These are phyloP conservation scores for Candida golubevii DNA, from an alignment of 805 yeast genomes.

Conservation along the genomic window DNA sequence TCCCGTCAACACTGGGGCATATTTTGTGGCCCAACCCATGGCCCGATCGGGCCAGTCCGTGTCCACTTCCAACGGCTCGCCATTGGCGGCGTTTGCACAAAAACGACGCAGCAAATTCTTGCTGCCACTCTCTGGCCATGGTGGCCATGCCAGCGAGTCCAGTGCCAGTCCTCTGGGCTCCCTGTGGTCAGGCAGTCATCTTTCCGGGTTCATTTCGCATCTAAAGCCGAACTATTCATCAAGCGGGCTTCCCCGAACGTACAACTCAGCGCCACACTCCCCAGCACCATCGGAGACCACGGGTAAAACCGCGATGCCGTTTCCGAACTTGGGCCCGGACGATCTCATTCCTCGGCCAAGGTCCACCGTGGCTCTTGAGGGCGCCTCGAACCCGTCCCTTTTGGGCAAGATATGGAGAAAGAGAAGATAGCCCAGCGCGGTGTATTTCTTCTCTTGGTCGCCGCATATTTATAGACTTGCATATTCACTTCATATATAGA, in stretches of 20 bases:
- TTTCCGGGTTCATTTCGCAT: constrained; percentile 5
- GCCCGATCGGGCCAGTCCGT: too few species aligned
- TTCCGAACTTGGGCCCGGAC: constrained; percentile 1
- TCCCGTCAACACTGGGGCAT: too few species aligned
- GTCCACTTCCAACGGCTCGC: too few species aligned
- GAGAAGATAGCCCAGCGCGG: constrained; percentile 9
- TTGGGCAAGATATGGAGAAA: constrained; percentile 21
- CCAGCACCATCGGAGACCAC: constrained; percentile 8
- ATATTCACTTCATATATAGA: too few species aligned
- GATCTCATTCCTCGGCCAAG: constrained; percentile 8
- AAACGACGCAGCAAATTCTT: constrained; percentile 10
- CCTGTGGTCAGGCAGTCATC: too few species aligned
- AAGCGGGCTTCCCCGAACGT: constrained; percentile 7
- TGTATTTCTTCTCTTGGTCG: too few species aligned
- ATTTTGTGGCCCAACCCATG: too few species aligned
- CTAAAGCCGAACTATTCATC: constrained; percentile 9
- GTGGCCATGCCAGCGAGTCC: constrained; percentile 9
- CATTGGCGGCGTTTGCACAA: constrained; percentile 1
- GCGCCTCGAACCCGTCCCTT: constrained; percentile 10
- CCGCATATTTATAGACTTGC: too few species aligned
- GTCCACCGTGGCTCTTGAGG: constrained; percentile 8
- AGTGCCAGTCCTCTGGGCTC: constrained; percentile 8
- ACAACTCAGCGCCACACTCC: constrained; percentile 13
- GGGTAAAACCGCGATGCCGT: constrained; percentile 7
- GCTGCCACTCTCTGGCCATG: constrained; percentile 4